A percentile compares a stretch with the other conserved stretches of the same genome.
phyloP scores from a whole-genome alignment of 2,329 filamentous ascomycete species.

The Ceratocystiopsis minuta region DNA sequence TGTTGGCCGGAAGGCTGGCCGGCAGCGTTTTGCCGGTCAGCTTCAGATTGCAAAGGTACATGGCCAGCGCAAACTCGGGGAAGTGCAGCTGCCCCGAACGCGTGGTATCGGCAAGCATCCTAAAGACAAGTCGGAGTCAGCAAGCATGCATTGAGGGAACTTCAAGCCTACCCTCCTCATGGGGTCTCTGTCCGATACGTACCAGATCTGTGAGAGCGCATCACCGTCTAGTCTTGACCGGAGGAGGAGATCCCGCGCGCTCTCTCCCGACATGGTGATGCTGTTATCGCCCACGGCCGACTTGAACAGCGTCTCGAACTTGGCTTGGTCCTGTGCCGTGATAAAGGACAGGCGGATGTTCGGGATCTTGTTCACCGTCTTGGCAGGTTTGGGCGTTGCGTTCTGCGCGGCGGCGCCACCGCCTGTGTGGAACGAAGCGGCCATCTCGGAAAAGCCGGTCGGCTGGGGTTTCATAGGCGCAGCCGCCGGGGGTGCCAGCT shows the following conservation, averaged over 20 bases:
- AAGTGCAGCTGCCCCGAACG: slow-evolving; percentile 93
- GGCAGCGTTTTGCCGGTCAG: slow-evolving; percentile 76
- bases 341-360: slow-evolving; percentile 93
- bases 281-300: slow-evolving; percentile 74
- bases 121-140: slow-evolving; percentile 15
- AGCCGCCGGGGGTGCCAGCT: slow-evolving; percentile 33
- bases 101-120: slow-evolving; percentile 86
- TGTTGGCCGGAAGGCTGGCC: slow-evolving; percentile 54
- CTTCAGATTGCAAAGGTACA: slow-evolving; percentile 95
- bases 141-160: too few relatives aligned
- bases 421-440: slow-evolving; percentile 43
- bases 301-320: slow-evolving; percentile 96
- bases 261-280: slow-evolving; percentile 78
- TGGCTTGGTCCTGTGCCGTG: slow-evolving; percentile 81
- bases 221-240: slow-evolving; percentile 78
- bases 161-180: too few relatives aligned
- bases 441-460: slow-evolving; percentile 49
- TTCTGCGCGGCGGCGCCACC: slow-evolving; percentile 22
- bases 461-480: slow-evolving; percentile 42
- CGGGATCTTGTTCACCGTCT: slow-evolving; percentile 59
- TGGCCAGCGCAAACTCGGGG: slow-evolving; percentile 89
- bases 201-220: slow-evolving; percentile 86
- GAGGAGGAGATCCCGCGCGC: slow-evolving; percentile 74
- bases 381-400: slow-evolving; percentile 25
- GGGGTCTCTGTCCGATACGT: slow-evolving; percentile 14